Conservation (phyloP, 2,329 filamentous ascomycete genomes). For the Botryotinia narcissicola region DNA sequence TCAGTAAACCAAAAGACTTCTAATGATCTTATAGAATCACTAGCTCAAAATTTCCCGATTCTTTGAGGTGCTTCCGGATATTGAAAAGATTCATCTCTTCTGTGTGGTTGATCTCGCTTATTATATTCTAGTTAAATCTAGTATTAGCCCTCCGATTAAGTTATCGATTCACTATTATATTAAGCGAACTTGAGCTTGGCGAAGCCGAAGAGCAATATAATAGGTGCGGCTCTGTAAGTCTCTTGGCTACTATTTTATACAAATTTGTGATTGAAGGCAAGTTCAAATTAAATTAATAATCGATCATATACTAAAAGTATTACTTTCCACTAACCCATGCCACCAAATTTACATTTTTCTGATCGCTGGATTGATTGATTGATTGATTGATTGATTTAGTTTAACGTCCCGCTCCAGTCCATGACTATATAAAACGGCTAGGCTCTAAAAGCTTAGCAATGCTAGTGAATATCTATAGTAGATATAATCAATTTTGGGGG, state of each 20-base stretch:
- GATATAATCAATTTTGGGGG: too few relatives aligned
- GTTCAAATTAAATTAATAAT: too few relatives aligned
- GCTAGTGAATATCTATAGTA: too few relatives aligned
- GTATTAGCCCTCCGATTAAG: neutral
- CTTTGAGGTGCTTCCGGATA: neutral
- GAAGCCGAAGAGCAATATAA: neutral
- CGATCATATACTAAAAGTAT: neutral
- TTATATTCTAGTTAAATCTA: neutral
- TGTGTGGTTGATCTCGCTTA: neutral
- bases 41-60: neutral
- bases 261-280: neutral
- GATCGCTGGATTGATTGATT: too few relatives aligned
- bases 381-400: too few relatives aligned
- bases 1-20: neutral
- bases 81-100: neutral
- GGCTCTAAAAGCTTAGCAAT: too few relatives aligned
- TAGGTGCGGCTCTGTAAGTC: neutral
- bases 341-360: too few relatives aligned
- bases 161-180: neutral
- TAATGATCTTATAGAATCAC: neutral
- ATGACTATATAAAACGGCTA: too few relatives aligned
- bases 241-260: neutral
- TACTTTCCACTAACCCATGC: neutral
- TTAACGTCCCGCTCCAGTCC: too few relatives aligned
- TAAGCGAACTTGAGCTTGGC: neutral